Evolutionary conservation across 768 basidiomycete genomes (phyloP), one percentile per base, ranked within the genome.

Genomic region (Leccinellum albellum): DNA sequence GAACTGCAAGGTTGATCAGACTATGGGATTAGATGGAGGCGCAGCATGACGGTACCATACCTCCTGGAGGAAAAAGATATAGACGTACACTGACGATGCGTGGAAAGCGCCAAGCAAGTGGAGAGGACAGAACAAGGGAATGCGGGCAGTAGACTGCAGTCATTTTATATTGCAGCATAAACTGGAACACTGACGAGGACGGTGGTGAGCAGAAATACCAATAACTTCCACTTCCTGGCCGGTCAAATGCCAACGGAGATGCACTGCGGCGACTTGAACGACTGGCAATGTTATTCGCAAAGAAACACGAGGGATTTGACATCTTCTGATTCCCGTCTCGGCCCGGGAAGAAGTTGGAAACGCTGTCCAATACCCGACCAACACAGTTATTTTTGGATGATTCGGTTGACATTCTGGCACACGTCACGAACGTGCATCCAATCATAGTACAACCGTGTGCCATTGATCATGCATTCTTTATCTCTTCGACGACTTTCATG

Each of bases 351-450:
- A n/a, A n/a, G n/a, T n/a, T n/a, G n/a, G n/a, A n/a, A n/a, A 28
- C 17, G 28, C 14, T 33, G 28, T 31, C 12, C 10, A 12, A 4
- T 31, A 6, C 4, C 14, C 33, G 15, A 15, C 33, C 33, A 14
- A 17, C 35, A 4, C 54, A 21, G 9, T 60, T 32, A 50, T 12
- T 31, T 66, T 57, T 45, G 63, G 66, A 20, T 37, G 29, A 17
- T 13, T 55, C 20, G 37, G 64, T 33, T 50, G 7, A 52, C 57
- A 55, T 52, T 54, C 56, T 56, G 31, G 62, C 24, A 24, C 53
- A n/a, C n/a, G n/a, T 26, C 61, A 68, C 61, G 61, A 69, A 64
- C 64, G 66, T 69, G 66, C 61, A 56, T 58, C 40, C 20, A 20
- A 20, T 50, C 59, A 44, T 69, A n/a, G n/a, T n/a, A 66, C 57